Base-by-base conservation (phyloP, 371 early-diverging fungal genomes). In the Gilbertella persicaria region DNA sequence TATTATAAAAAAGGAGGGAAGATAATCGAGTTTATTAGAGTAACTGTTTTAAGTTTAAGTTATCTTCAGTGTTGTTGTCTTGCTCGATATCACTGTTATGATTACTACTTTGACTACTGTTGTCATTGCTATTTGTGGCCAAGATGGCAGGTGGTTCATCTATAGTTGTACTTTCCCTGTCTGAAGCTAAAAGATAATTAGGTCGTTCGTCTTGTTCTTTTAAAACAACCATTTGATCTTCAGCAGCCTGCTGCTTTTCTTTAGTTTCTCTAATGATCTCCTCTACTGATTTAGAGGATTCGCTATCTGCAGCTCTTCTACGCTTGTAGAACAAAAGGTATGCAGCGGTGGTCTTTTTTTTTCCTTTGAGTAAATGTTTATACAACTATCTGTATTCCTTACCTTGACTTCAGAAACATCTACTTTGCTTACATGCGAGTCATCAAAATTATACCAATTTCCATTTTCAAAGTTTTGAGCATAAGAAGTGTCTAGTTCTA, bases 361-460 rank as follows among this genome's bases (percentile, higher is more conserved):
- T 24, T 21, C 17, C 20, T 13, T 8, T 37, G 8, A 41, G 9
- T 20, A 28, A 28, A 28, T 42, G 29, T 12, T 38, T 42, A n/a
- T n/a, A n/a, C n/a, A n/a, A n/a, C n/a, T n/a, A n/a, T n/a, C n/a
- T n/a, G n/a, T n/a, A n/a, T n/a, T n/a, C n/a, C n/a, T n/a, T 64
- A 76, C 85, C 79, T 86, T 81, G 26, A 86, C 78, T 17, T 78
- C 67, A 6, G 62, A 54, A 19, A 72, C 83, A 28, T 70, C 61
- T 0, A 89, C 81, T 17, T 77, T 75, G 20, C 78, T 75, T 7
- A 94, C 96, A 40, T 79, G 84, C 3, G 89, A 85, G 64, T 96
- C 96, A 62, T 96, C 91, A 69, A 92, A 96, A 59, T 90, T 79
- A 69, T 89, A 95, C 97, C 97, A 95, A 21, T 82, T 41, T 26